These are phyloP conservation scores for Trypanosoma scelopori DNA, from an alignment of 208 protist genomes.

Conservation along the genomic window DNA sequence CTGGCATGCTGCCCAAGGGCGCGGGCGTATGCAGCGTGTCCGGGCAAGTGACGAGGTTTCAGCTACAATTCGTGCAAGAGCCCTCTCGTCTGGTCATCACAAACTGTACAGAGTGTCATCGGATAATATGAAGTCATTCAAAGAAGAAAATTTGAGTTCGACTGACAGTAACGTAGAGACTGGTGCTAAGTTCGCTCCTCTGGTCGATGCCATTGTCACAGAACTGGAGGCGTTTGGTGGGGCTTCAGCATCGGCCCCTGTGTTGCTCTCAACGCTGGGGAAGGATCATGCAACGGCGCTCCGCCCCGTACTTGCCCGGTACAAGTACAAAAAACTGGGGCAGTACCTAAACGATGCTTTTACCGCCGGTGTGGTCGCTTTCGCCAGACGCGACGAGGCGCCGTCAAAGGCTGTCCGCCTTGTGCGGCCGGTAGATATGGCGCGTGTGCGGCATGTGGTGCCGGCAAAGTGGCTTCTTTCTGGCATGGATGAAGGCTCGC, in stretches of 20 bases:
- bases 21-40: slow-evolving; percentile 78
- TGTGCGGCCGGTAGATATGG: slow-evolving; percentile 46
- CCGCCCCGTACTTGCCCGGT: slow-evolving; percentile 45
- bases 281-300: slow-evolving; percentile 81
- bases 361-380: slow-evolving; percentile 60
- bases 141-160: background rate
- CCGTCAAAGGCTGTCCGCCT: slow-evolving; percentile 79
- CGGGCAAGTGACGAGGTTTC: slow-evolving; percentile 23
- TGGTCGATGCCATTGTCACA: slow-evolving; percentile 69
- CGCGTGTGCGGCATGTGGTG: slow-evolving; percentile 42
- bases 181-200: slow-evolving; percentile 35
- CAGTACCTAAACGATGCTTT: slow-evolving; percentile 75
- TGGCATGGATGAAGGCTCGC: slow-evolving; percentile 12
- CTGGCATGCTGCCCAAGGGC: slow-evolving; percentile 90
- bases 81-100: slow-evolving; percentile 1
- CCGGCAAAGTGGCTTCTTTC: slow-evolving; percentile 55
- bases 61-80: slow-evolving; percentile 16
- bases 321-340: slow-evolving; percentile 82
- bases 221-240: slow-evolving; percentile 56
- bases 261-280: slow-evolving; percentile 85
- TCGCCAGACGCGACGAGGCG: slow-evolving; percentile 42
- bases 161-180: background rate
- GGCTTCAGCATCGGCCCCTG: slow-evolving; percentile 37
- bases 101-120: slow-evolving; percentile 21
- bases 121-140: slow-evolving; percentile 19